phyloP scores from a whole-genome alignment of 2,329 filamentous ascomycete species.

The Salinomyces thailandicus region DNA sequence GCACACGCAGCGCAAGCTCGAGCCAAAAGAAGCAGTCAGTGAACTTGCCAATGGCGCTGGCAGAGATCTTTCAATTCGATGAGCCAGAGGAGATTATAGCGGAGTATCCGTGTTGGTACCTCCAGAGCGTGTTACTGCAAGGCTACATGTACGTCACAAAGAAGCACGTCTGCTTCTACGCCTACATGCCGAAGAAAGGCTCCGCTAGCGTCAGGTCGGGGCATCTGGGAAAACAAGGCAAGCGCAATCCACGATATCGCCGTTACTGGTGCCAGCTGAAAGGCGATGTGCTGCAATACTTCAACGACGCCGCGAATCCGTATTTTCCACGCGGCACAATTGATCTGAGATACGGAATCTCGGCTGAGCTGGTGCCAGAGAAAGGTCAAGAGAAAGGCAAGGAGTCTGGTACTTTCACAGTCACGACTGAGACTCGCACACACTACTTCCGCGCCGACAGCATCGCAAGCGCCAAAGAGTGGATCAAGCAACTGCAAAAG shows the following conservation, averaged over 20 bases:
- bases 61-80: conserved; percentile 69
- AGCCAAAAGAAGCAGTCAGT: conserved; percentile 3
- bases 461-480: conserved; percentile 78
- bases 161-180: conserved; percentile 92
- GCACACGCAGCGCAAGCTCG: conserved; percentile 1
- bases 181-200: conserved; percentile 88
- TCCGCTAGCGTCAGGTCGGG: conserved; percentile 74
- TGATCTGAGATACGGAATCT: conserved; percentile 83
- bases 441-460: conserved; percentile 89
- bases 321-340: conserved; percentile 91
- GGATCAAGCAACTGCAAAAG: conserved; percentile 87
- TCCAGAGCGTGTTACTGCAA: conserved; percentile 84
- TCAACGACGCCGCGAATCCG: conserved; percentile 67
- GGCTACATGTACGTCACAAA: conserved; percentile 94
- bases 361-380: conserved; percentile 50
- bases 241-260: conserved; percentile 75
- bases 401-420: conserved; percentile 64
- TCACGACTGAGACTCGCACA: conserved; percentile 70
- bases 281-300: conserved; percentile 86
- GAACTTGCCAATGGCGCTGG: conserved; percentile 16
- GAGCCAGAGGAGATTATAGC: conserved; percentile 73
- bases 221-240: conserved; percentile 77
- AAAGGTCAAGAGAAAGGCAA: conserved; percentile 39
- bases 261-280: conserved; percentile 91
- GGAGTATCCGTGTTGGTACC: conserved; percentile 87